Evolutionary conservation across 139 green algal species (phyloP).

Genomic region (Volvox africanus): DNA sequence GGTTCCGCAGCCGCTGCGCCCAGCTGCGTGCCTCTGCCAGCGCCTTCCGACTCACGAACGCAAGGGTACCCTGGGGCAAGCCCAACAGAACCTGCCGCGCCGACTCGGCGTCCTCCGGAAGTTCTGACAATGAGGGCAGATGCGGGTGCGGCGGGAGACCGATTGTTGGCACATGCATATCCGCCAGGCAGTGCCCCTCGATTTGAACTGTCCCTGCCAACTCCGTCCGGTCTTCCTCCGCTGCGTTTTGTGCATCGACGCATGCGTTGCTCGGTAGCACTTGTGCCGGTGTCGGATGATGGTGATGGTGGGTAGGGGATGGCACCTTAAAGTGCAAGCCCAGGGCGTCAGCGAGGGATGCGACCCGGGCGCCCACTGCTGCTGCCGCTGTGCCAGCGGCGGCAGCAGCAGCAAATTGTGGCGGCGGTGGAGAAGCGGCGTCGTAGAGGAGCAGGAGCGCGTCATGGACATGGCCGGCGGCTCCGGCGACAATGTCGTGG

Average conservation of each 20-base stretch:
- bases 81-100: not conserved
- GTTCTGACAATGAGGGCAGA: not conserved
- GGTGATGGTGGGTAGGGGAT: not conserved
- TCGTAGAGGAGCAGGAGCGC: conserved; percentile 26
- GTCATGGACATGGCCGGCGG: not conserved
- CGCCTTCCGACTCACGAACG: not conserved
- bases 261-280: not conserved
- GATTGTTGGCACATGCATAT: not conserved
- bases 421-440: not conserved
- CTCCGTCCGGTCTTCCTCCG: not conserved
- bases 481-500: conserved; percentile 1
- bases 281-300: not conserved
- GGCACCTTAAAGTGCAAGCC: not conserved
- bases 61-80: not conserved
- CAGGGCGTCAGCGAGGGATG: not conserved
- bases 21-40: not conserved
- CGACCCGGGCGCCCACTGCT: not conserved
- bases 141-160: conserved; percentile 18
- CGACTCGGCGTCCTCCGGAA: not conserved
- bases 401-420: not conserved
- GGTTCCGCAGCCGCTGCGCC: conserved; percentile 6
- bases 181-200: not conserved
- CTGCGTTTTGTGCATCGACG: too few species aligned
- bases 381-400: conserved; percentile 10
- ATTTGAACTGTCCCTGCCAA: not conserved